Percentiles rank a stretch among this genome's conserved stretches.
phyloP scores from a whole-genome alignment of 2,329 filamentous ascomycete genomes.

The Penicillium sumatraense region DNA sequence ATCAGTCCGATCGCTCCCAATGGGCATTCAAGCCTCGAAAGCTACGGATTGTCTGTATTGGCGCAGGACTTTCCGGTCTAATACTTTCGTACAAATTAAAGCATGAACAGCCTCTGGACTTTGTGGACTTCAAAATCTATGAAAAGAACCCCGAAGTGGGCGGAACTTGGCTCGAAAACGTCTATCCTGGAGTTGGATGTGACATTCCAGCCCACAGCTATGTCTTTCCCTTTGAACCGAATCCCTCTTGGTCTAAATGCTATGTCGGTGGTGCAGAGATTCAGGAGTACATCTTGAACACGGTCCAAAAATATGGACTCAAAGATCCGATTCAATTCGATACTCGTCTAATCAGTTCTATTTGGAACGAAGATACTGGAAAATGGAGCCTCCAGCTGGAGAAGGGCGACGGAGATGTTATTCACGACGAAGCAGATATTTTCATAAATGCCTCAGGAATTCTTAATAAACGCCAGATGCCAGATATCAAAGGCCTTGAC shows the following conservation, averaged over 20 bases:
- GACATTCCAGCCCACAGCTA: conserved; percentile 5
- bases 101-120: not conserved
- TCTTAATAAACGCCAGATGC: conserved; percentile 26
- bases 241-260: not conserved
- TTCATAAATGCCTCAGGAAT: conserved; percentile 40
- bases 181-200: conserved; percentile 6
- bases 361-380: not conserved
- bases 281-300: not conserved
- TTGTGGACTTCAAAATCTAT: conserved; percentile 4
- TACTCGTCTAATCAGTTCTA: not conserved
- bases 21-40: not conserved
- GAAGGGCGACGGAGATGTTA: not conserved
- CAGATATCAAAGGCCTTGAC: conserved; percentile 32
- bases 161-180: conserved; percentile 10
- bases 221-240: not conserved
- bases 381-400: not conserved
- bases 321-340: not conserved
- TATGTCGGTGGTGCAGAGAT: not conserved
- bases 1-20: not conserved
- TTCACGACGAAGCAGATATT: not conserved
- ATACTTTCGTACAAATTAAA: not conserved
- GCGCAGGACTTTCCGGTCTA: not conserved
- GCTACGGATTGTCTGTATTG: not conserved
- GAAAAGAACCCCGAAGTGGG: conserved; percentile 12
- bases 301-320: not conserved